Base-by-base conservation (phyloP, 371 early-diverging fungal species). In the Mortierella sp. region DNA sequence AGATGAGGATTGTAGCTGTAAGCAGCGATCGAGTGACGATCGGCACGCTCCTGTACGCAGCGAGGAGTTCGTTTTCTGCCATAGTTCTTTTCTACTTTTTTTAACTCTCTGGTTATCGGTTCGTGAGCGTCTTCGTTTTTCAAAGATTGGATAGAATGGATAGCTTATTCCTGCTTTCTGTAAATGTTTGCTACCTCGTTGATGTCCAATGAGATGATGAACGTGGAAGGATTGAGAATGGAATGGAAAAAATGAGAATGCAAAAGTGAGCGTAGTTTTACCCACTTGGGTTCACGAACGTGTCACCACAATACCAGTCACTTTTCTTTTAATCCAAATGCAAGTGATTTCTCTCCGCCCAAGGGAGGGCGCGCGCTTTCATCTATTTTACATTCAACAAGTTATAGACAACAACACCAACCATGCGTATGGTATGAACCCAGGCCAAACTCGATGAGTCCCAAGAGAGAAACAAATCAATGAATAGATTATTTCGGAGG, bases 41-140 rank as follows among this genome's bases (percentile, higher is more conserved):
- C 16, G 94, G 94, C 58, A 94, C 85, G 62, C 85, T 83, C 57
- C 83, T 74, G 79, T 90, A 90, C 79, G 89, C 92, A n/a, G 88
- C 84, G 22, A 83, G 52, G 21, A 88, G 68, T 45, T 85, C 86
- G 76, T 86, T 85, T 53, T 81, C 82, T 38, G 82, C 63, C 82
- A 81, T 81, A 61, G 32, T 52, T 9, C 28, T 40, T 33, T 19
- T 36, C 36, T 36, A 36, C 36, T 36, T 36, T 36, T 36, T 36
- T 36, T 36, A 36, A 36, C 36, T 59, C 11, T 16, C 28, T 9
- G 19, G 45, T 4, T 58, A 28, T 13, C 45, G 3, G 10, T 64
- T 64, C 10, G 53, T 52, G 21, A 8, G 19, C 38, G 61, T 38
- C 21, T 40, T 32, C 11, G 32, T 16, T 32, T 1, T 6, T 58